Conservation (phyloP, 1,284 basidiomycete genomes). For the Singerocomus inundabilis region DNA sequence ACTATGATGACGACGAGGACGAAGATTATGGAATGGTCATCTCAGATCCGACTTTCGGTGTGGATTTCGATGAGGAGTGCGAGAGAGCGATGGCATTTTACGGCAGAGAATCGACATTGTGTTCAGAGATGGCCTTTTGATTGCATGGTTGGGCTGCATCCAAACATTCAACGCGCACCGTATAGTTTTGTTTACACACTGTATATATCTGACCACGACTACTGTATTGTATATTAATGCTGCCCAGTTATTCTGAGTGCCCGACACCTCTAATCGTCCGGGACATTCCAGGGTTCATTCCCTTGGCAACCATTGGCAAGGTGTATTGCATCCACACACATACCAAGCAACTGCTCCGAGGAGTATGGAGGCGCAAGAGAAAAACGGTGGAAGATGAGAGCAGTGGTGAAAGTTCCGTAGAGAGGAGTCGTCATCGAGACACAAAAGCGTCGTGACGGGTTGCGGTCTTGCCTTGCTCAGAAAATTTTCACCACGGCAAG, state of each 20-base stretch:
- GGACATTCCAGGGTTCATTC: too few species aligned
- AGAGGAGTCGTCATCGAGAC: too few species aligned
- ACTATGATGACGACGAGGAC: constrained; percentile 24
- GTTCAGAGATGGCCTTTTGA: constrained; percentile 3
- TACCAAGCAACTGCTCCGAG: too few species aligned
- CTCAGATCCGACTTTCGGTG: constrained; percentile 17
- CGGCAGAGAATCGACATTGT: constrained; percentile 9
- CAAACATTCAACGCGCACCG: constrained; percentile 5
- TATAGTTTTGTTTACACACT: constrained; percentile 25
- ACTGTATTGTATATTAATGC: constrained; percentile 3
- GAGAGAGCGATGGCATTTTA: constrained; percentile 30
- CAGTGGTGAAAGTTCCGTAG: too few species aligned
- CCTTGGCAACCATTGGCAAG: too few species aligned
- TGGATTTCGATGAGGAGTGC: constrained; percentile 29
- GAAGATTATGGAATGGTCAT: constrained; percentile 30
- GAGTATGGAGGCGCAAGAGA: too few species aligned
- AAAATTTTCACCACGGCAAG: too few species aligned
- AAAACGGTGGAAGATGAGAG: too few species aligned
- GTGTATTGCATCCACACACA: too few species aligned
- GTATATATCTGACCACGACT: constrained; percentile 16
- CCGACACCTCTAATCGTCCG: too few species aligned
- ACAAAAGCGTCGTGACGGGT: too few species aligned
- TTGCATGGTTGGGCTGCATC: background rate
- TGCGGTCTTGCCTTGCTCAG: too few species aligned
- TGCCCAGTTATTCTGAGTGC: background rate